A percentile compares a stretch with the other conserved stretches of the same genome.
phyloP scores from a whole-genome alignment of 352 stramenopile species.

The Thalassiosira oceanica region DNA sequence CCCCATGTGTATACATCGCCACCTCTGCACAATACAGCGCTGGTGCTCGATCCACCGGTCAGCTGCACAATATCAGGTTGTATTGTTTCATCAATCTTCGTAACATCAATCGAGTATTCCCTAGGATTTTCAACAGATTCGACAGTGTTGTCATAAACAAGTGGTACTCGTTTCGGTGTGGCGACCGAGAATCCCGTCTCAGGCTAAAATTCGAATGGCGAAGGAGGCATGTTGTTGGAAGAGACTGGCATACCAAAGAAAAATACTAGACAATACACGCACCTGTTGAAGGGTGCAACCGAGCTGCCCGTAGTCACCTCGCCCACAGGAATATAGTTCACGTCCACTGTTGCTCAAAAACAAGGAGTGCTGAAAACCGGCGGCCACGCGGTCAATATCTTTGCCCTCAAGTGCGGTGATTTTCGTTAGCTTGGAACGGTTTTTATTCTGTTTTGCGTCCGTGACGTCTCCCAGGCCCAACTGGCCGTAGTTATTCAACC shows the following conservation, averaged over 20 bases:
- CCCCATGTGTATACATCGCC: conserved; percentile 69
- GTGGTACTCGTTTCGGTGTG: conserved; percentile 37
- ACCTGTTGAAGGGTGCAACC: conserved; percentile 64
- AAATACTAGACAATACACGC: too few species aligned
- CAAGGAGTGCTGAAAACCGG: conserved; percentile 89
- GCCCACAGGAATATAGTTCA: conserved; percentile 90
- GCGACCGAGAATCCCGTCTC: conserved; percentile 31
- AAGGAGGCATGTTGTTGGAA: too few species aligned
- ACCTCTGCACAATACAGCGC: conserved; percentile 36
- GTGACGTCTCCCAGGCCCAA: conserved; percentile 86
- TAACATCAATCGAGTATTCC: conserved; percentile 27
- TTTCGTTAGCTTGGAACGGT: conserved; percentile 56
- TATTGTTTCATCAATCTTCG: conserved; percentile 27
- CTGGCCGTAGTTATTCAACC: conserved; percentile 96
- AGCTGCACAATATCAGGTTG: conserved; percentile 42
- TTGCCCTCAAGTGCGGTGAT: conserved; percentile 45
- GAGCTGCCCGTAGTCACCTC: conserved; percentile 91
- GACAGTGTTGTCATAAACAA: conserved; percentile 38
- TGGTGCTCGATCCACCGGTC: conserved; percentile 21
- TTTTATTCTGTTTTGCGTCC: conserved; percentile 24
- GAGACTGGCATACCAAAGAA: too few species aligned
- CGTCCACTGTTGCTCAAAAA: conserved; percentile 85
- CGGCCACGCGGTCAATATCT: conserved; percentile 81
- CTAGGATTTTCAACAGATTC: conserved; percentile 3
- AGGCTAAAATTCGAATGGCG: too few species aligned